Evolutionary conservation across 306 rosid genomes (phyloP), one percentile per base, ranked within the genome.

Genomic region (Castanea crenata): DNA sequence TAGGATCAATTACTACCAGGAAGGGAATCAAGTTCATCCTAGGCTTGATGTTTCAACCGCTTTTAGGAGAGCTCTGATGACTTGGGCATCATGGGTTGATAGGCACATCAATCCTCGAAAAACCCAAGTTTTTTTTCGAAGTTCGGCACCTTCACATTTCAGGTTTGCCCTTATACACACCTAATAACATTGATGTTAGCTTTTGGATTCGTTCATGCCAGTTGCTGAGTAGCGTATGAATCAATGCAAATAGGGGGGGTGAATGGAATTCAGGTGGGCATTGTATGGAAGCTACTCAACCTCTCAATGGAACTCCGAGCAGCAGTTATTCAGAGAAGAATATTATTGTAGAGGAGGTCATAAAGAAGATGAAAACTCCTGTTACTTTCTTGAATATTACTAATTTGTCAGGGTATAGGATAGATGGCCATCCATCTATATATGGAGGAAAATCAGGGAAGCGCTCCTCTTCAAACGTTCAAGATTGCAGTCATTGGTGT

Each of bases 401-500:
- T 34, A 73, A 89, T 74, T 91, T 93, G 74, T 92, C 99, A 16
- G 87, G 84, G 56, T 89, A 85, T 74, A 85, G 99, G 57, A 82
- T 90, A 68, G 98, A 95, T 79, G 97, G 91, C 14, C 99, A 92
- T 75, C 99, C 98, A 67, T 93, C 98, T 14, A 54, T 83, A 10
- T 89, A 88, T 58, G 99, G 98, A 78, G 89, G 89, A 77, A 89
- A 81, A 74, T 16, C 74, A 35, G 70, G 76, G 3, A 87, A 87
- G 57, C 59, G 73, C 7, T 64, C 52, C 49, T 69, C 88, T 11
- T 80, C 85, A 12, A 72, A 67, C 11, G 55, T 84, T 85, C 94
- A 93, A 87, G 99, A 95, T 80, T 95, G 99, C 79, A 95, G 99
- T 81, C 99, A 91, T 85, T 92, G 99, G 99, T 95, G 98, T 74